These are phyloP conservation scores for Medicago truncatula DNA, from an alignment of 306 rosid species.

Conservation along the genomic window DNA sequence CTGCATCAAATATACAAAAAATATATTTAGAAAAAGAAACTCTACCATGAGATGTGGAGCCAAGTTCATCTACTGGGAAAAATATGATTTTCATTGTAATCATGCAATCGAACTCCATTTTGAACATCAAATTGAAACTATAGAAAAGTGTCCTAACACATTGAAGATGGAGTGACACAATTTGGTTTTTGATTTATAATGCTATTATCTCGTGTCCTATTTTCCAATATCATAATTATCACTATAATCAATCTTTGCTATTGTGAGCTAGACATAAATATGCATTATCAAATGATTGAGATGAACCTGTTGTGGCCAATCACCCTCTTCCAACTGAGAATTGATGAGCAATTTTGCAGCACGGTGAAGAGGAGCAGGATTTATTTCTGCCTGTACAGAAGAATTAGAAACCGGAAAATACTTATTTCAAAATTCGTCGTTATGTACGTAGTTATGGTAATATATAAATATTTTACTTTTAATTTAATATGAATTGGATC, in stretches of 20 bases:
- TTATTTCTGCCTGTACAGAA: constrained; percentile 57
- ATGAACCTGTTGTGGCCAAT: constrained; percentile 72
- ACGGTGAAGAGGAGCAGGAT: constrained; percentile 63
- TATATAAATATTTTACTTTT: constrained; percentile 2
- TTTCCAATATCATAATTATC: background rate
- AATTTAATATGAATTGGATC: background rate
- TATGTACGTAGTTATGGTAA: background rate
- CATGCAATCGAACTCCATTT: too few species aligned
- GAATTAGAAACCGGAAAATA: background rate
- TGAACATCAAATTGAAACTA: too few species aligned
- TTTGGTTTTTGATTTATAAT: background rate
- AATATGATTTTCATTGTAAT: too few species aligned
- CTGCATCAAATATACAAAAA: constrained; percentile 17
- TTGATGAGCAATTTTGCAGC: constrained; percentile 65
- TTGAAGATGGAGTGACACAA: too few species aligned
- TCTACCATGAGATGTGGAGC: too few species aligned
- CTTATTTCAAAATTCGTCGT: background rate
- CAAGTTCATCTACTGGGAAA: too few species aligned
- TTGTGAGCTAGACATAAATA: background rate
- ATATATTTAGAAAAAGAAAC: too few species aligned
- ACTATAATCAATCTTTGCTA: background rate
- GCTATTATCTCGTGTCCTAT: background rate
- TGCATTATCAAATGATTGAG: background rate
- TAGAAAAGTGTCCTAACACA: background rate
- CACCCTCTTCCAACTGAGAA: constrained; percentile 67